Evolutionary conservation across 257 asterid genomes (phyloP).

Genomic region (Solanum okadae): DNA sequence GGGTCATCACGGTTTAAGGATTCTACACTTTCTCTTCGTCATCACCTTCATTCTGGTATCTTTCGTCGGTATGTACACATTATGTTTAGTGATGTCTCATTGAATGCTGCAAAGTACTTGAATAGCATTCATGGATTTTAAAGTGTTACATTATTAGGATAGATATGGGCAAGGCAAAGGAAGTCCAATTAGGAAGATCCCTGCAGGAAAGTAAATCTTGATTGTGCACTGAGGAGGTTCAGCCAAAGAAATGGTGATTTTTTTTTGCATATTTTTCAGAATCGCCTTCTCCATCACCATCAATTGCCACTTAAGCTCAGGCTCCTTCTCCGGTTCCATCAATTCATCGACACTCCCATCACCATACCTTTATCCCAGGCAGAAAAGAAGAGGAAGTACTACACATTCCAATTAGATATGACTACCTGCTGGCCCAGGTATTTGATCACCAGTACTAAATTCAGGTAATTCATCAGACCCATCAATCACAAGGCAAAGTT

Average conservation of each 20-base stretch:
- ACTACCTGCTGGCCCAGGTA: conserved; percentile 18
- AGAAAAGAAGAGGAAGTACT: conserved; percentile 5
- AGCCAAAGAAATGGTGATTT: conserved; percentile 8
- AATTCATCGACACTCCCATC: conserved; percentile 12
- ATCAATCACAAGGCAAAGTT: conserved; percentile 21
- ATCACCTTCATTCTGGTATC: conserved; percentile 44
- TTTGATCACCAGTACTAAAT: conserved; percentile 12
- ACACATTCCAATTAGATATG: conserved; percentile 13
- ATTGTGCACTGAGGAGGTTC: conserved; percentile 12
- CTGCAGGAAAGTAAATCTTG: conserved; percentile 5
- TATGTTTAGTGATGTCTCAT: conserved; percentile 22
- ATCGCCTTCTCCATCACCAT: conserved; percentile 27
- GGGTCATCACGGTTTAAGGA: conserved; percentile 2
- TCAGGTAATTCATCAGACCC: conserved; percentile 27
- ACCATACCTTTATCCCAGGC: conserved; percentile 20
- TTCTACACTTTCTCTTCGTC: background rate
- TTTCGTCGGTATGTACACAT: conserved; percentile 29
- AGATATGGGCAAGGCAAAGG: background rate
- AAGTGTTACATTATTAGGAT: background rate
- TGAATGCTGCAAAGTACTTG: conserved; percentile 16
- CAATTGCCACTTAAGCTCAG: conserved; percentile 18
- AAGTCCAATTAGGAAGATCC: background rate
- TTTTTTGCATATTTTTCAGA: background rate
- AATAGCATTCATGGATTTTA: conserved; percentile 1
- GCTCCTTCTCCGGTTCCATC: conserved; percentile 30